These are phyloP conservation scores for Candida jianshihensis DNA, from an alignment of 805 yeast genomes.

Conservation along the genomic window DNA sequence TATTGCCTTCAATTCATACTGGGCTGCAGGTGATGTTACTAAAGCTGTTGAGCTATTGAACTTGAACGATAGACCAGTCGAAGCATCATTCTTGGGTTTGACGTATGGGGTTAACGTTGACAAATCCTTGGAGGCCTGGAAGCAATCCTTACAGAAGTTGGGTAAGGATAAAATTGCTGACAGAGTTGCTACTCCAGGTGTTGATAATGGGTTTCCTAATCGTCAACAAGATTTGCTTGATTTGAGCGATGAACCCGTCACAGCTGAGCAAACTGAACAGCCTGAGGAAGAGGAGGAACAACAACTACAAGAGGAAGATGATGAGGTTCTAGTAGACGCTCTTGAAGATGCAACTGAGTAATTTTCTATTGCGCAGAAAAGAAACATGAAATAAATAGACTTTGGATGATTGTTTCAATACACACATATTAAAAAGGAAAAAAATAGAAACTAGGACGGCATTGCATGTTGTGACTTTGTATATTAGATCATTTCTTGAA, in stretches of 20 bases:
- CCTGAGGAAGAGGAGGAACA: constrained; percentile 2
- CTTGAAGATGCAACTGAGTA: not conserved
- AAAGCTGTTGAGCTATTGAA: constrained; percentile 60
- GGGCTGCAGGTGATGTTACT: constrained; percentile 72
- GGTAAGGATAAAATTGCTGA: constrained; percentile 57
- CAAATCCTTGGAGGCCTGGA: constrained; percentile 59
- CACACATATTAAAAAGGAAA: too few species aligned
- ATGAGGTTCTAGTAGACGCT: not conserved
- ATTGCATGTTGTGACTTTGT: too few species aligned
- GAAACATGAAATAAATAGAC: too few species aligned
- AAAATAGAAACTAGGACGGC: too few species aligned
- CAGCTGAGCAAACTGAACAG: constrained; percentile 2
- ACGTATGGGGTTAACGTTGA: constrained; percentile 52
- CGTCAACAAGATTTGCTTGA: constrained; percentile 32
- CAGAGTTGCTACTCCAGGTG: constrained; percentile 44
- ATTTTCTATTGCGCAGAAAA: too few species aligned
- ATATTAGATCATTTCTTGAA: too few species aligned
- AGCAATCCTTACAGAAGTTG: constrained; percentile 39
- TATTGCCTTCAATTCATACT: constrained; percentile 84
- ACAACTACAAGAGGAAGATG: too few species aligned
- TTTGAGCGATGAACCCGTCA: constrained; percentile 25
- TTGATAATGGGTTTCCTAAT: constrained; percentile 29
- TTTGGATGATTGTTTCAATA: too few species aligned
- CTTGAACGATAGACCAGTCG: constrained; percentile 65
- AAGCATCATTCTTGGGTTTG: constrained; percentile 75